phyloP scores from a whole-genome alignment of 805 yeast species.

The Citeromyces nyonsensis region DNA sequence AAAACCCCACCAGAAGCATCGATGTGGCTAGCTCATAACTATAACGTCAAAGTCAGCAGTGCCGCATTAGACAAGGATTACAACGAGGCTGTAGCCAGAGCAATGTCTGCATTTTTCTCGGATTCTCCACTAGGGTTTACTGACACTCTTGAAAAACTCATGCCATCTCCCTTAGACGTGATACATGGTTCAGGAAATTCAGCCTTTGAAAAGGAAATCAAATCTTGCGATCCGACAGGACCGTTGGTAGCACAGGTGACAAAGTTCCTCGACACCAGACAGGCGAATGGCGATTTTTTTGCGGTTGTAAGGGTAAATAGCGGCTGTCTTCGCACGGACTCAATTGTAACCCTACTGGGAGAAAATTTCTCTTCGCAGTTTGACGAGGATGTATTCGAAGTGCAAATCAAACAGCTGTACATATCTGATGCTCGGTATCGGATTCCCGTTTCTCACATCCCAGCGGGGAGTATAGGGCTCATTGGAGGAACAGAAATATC shows the following conservation, averaged over 20 bases:
- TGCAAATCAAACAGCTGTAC: constrained; percentile 23
- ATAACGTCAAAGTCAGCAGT: constrained; percentile 22
- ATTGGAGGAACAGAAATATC: constrained; percentile 41
- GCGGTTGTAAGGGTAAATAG: constrained; percentile 47
- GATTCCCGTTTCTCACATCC: constrained; percentile 32
- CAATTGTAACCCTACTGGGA: constrained; percentile 37
- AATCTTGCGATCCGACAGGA: constrained; percentile 19
- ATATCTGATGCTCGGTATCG: constrained; percentile 62
- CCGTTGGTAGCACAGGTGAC: constrained; percentile 36
- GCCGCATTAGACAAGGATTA: constrained; percentile 34
- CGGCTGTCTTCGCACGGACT: constrained; percentile 39
- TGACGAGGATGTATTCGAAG: constrained; percentile 32
- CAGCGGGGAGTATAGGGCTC: constrained; percentile 56
- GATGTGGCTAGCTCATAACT: constrained; percentile 26
- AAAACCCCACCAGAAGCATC: constrained; percentile 27
- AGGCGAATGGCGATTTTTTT: constrained; percentile 28
- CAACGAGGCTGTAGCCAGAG: constrained; percentile 35
- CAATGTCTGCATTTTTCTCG: constrained; percentile 40
- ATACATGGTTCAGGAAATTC: constrained; percentile 10
- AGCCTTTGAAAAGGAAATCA: constrained; percentile 13
- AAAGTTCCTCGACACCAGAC: constrained; percentile 40
- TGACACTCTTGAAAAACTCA: constrained; percentile 21
- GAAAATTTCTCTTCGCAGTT: constrained; percentile 31
- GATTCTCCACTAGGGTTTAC: constrained; percentile 30
- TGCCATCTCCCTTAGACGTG: constrained; percentile 21